Evolutionary conservation across 108 stramenopile species (phyloP), one percentile per base, ranked within the genome.

Genomic region (Aurantiochytrium sp.): DNA sequence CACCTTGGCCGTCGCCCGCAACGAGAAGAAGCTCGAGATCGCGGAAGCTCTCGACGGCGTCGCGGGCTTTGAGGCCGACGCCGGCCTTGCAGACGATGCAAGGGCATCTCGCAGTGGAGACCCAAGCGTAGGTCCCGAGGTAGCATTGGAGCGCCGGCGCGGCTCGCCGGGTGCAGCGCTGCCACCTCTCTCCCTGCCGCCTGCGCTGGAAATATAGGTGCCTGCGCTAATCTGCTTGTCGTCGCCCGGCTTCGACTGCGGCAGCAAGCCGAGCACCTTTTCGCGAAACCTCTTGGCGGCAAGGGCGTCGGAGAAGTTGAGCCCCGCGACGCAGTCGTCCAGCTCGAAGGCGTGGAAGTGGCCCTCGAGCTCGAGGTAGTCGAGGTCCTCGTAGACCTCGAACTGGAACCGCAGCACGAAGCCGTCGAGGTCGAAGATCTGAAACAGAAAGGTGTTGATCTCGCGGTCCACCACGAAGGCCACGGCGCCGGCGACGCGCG

Each of bases 281-380:
- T 41, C 12, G 42, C 6, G 32, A 2, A 81, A 81, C 15, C 39
- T 6, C 24, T 81, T 2, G 6, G 73, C 73, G 6, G 21, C 4
- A 6, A 30, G 6, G 6, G 1, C 42, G 73, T 81, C 3, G 1
- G 73, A 22, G 1, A 81, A 81, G 1, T 41, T 48, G 42, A 81
- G n/a, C 10, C 73, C 73, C 8, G 73, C 73, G 45, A 81, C 73
- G 45, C 73, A 81, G 24, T 81, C 73, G 12, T 81, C 73, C 73
- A 81, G 39, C 45, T 81, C 73, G 73, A 81, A 81, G 30, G 73
- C 39, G 39, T 81, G 73, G 24, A 81, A 81, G n/a, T 41, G 39
- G 10, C 21, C 21, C 19, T 41, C 39, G 19, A 81, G 73, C 24
- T 48, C 24, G 10, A 22, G 73, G 24, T 81, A 81, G 19, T 81